Percentiles rank a stretch among this genome's conserved stretches.
phyloP scores from a whole-genome alignment of 352 stramenopile genomes.

The Salisapilia sapeloensis region DNA sequence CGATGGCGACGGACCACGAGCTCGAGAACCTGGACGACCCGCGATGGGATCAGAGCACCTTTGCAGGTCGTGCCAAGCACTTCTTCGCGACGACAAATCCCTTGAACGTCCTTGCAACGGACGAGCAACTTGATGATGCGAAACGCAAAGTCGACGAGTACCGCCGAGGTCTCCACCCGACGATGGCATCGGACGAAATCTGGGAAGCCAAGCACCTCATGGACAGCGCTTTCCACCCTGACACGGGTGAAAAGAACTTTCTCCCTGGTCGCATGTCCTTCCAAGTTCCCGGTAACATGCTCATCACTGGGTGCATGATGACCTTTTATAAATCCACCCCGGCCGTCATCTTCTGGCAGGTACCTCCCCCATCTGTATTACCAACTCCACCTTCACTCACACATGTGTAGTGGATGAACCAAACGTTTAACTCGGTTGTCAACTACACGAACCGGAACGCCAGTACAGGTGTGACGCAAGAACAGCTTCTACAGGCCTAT shows the following conservation, averaged over 20 bases:
- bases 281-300: conserved; percentile 81
- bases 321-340: conserved; percentile 71
- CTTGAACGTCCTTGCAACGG: conserved; percentile 56
- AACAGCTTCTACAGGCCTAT: conserved; percentile 70
- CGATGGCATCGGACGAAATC: conserved; percentile 45
- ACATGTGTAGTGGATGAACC: conserved; percentile 62
- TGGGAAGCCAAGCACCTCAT: conserved; percentile 77
- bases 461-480: conserved; percentile 63
- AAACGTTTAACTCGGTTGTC: conserved; percentile 86
- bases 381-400: not conserved
- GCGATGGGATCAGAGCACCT: conserved; percentile 74
- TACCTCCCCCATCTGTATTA: conserved; percentile 1
- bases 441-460: conserved; percentile 89
- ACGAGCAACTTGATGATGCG: conserved; percentile 53
- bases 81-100: conserved; percentile 83
- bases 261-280: conserved; percentile 74
- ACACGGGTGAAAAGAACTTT: conserved; percentile 83
- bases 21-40: conserved; percentile 57
- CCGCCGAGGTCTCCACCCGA: conserved; percentile 12
- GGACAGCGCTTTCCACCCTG: conserved; percentile 78
- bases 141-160: conserved; percentile 62
- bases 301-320: conserved; percentile 80
- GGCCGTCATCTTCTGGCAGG: conserved; percentile 75
- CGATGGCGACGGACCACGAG: conserved; percentile 2
- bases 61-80: conserved; percentile 54